A percentile compares a stretch with the other conserved stretches of the same genome.
These are phyloP conservation scores for Aspergillus spinulosporus DNA, from an alignment of 2,329 filamentous ascomycete genomes.

Conservation along the genomic window DNA sequence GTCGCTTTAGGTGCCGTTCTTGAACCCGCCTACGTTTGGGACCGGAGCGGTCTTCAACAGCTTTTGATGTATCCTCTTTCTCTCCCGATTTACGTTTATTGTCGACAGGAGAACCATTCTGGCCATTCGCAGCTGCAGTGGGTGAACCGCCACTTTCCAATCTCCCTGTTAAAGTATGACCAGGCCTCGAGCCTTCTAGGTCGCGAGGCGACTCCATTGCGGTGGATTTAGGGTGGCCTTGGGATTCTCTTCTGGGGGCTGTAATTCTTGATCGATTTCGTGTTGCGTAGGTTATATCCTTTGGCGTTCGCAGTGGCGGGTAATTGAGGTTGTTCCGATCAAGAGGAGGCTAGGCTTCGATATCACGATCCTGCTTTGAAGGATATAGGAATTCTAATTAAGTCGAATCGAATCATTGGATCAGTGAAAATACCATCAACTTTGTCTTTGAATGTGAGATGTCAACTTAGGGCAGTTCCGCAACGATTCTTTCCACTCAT, in stretches of 20 bases:
- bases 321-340: constrained; percentile 4
- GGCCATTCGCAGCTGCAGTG: constrained; percentile 2
- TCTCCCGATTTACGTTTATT: constrained; percentile 33
- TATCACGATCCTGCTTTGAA: constrained; percentile 3
- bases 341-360: constrained; percentile 4
- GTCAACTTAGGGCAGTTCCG: neutral
- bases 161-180: neutral
- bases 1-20: constrained; percentile 41
- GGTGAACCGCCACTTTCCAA: constrained; percentile 2
- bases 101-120: constrained; percentile 22
- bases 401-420: neutral
- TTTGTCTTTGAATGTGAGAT: neutral
- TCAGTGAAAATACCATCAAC: constrained; percentile 7
- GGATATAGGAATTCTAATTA: constrained; percentile 4
- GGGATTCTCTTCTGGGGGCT: neutral
- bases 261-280: neutral
- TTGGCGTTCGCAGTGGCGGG: neutral
- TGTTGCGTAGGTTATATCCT: neutral
- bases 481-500: neutral
- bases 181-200: neutral
- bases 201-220: constrained; percentile 8
- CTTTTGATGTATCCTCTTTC: constrained; percentile 26
- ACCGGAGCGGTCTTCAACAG: constrained; percentile 30
- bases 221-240: neutral
- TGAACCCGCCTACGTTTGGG: constrained; percentile 43